These are phyloP conservation scores for Trichoderma arundinaceum DNA, from an alignment of 2,329 filamentous ascomycete species.

Conservation along the genomic window DNA sequence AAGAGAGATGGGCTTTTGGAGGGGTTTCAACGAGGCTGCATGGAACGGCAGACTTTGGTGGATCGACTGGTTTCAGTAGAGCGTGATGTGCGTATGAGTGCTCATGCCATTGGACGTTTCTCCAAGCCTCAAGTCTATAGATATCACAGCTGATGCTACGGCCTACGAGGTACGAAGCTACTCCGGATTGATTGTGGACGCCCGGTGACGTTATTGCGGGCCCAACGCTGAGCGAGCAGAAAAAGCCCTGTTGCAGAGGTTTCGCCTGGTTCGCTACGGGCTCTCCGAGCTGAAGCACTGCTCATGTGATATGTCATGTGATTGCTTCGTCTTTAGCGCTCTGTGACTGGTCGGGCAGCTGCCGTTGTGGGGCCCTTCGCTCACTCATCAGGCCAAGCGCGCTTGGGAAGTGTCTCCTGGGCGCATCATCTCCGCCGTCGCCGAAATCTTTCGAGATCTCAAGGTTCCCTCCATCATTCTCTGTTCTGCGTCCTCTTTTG, in stretches of 20 bases:
- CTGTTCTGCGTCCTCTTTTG: background rate
- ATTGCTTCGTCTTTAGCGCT: background rate
- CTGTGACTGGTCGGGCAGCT: background rate
- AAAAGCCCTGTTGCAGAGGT: background rate
- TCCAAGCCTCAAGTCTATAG: background rate
- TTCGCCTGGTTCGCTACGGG: background rate
- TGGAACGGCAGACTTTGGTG: constrained; percentile 14
- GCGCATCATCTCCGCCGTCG: constrained; percentile 31
- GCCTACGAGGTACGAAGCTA: background rate
- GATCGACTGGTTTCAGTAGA: background rate
- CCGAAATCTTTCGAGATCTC: constrained; percentile 29
- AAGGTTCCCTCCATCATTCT: background rate
- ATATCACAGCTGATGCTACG: background rate
- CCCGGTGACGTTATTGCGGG: background rate
- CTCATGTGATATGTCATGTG: constrained; percentile 27
- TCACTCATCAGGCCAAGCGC: constrained; percentile 16
- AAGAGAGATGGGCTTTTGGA: background rate
- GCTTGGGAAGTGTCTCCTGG: constrained; percentile 23
- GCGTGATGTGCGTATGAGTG: background rate
- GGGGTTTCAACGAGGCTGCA: background rate
- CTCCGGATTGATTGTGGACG: background rate
- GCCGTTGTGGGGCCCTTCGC: background rate
- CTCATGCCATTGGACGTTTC: background rate
- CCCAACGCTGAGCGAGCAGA: background rate
- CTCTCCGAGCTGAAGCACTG: background rate